Percentiles rank a stretch among this genome's conserved stretches.
phyloP scores from a whole-genome alignment of 768 basidiomycete species.

The Naganishia friedmannii region DNA sequence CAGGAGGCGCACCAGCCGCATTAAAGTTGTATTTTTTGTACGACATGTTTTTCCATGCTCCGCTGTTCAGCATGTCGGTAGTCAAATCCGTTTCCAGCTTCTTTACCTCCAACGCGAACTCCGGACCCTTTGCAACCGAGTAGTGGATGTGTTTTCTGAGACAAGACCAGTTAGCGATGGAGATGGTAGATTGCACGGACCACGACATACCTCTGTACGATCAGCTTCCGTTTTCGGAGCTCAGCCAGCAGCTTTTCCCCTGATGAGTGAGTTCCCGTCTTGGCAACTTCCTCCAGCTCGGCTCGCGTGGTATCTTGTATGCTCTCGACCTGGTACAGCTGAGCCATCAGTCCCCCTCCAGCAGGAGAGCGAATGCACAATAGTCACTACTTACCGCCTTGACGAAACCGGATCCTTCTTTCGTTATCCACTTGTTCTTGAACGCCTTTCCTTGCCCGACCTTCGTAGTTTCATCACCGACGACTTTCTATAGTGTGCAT shows the following conservation, averaged over 20 bases:
- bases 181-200: neutral
- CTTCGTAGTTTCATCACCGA: conserved; percentile 86
- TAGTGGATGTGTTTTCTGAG: conserved; percentile 95
- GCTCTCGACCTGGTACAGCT: conserved; percentile 57
- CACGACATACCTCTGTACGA: conserved; percentile 67
- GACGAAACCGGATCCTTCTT: conserved; percentile 79
- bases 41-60: conserved; percentile 84
- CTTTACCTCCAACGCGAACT: conserved; percentile 83
- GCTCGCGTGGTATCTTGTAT: conserved; percentile 73
- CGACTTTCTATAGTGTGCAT: conserved; percentile 45
- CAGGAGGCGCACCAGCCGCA: conserved; percentile 83
- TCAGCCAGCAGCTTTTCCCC: conserved; percentile 83
- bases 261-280: conserved; percentile 66
- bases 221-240: conserved; percentile 84
- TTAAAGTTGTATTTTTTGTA: conserved; percentile 99
- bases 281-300: conserved; percentile 70
- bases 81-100: conserved; percentile 97
- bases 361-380: neutral
- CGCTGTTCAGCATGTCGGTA: conserved; percentile 86
- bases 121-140: conserved; percentile 74
- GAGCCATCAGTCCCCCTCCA: neutral
- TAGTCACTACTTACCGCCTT: conserved; percentile 64
- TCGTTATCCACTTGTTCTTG: conserved; percentile 94
- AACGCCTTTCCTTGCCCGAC: conserved; percentile 93
- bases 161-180: neutral